Conservation (phyloP, 2,329 filamentous ascomycete species). For the Claviceps paspali region DNA sequence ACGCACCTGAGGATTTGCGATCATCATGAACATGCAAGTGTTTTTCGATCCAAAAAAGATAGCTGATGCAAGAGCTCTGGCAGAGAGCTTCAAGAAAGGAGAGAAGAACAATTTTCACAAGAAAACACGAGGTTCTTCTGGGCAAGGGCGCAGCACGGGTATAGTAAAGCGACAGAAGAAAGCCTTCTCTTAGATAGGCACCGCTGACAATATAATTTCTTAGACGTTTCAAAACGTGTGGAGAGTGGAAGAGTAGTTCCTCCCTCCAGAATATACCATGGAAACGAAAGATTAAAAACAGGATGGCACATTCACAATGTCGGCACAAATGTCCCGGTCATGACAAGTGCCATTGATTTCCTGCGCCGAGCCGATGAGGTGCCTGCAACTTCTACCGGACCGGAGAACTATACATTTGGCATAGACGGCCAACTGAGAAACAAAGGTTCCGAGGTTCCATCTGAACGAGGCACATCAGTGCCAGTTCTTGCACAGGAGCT, state of each 20-base stretch:
- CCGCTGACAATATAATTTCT: background rate
- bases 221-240: background rate
- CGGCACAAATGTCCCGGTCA: background rate
- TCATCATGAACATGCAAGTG: conserved; percentile 7
- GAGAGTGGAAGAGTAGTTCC: background rate
- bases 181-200: background rate
- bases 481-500: background rate
- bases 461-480: background rate
- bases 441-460: no score
- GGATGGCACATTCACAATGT: conserved; percentile 1
- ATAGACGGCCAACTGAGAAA: no score
- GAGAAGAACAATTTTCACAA: background rate
- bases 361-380: background rate
- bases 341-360: conserved; percentile 4
- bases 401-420: no score
- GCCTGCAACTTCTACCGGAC: background rate
- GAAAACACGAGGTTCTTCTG: background rate
- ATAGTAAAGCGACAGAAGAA: background rate
- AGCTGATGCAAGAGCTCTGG: conserved; percentile 14
- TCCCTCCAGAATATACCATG: conserved; percentile 2
- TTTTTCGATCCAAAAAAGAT: conserved; percentile 14
- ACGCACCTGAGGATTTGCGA: background rate
- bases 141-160: background rate
- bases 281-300: background rate
- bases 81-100: conserved; percentile 12